A percentile compares a stretch with the other conserved stretches of the same genome.
phyloP scores from a whole-genome alignment of 768 basidiomycete genomes.

The Trametopsis cervina region DNA sequence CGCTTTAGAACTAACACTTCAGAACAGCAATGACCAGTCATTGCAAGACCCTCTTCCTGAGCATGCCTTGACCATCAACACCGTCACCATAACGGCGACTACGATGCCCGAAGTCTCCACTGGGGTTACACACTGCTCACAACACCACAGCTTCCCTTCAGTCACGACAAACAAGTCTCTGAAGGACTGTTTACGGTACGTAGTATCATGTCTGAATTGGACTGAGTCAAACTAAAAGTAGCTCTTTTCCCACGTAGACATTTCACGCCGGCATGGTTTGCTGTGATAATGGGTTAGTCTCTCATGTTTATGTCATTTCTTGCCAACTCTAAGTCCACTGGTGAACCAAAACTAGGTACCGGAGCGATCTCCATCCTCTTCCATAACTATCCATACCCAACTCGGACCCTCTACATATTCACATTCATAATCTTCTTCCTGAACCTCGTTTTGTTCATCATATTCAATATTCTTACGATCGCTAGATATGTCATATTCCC shows the following conservation, averaged over 20 bases:
- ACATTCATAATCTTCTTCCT: constrained; percentile 51
- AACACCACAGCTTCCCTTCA: too few species aligned
- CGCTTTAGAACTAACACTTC: too few species aligned
- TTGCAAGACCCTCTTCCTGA: too few species aligned
- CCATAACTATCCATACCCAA: constrained; percentile 49
- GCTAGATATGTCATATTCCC: constrained; percentile 50
- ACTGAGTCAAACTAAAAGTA: background rate
- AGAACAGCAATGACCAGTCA: too few species aligned
- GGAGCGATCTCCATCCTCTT: constrained; percentile 51
- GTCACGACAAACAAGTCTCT: constrained; percentile 24
- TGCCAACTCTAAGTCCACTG: background rate
- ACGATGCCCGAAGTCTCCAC: too few species aligned
- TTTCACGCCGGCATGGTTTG: constrained; percentile 52
- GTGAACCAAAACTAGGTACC: constrained; percentile 26
- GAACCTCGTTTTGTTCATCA: constrained; percentile 46
- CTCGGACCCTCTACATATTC: constrained; percentile 32
- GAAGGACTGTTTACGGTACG: constrained; percentile 30
- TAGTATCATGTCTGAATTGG: background rate
- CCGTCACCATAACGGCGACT: too few species aligned
- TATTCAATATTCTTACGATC: constrained; percentile 38
- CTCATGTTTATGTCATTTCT: background rate
- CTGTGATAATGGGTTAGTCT: constrained; percentile 44
- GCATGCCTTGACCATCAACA: too few species aligned
- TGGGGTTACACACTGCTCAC: too few species aligned
- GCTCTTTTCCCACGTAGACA: constrained; percentile 26